Evolutionary conservation across 2,329 filamentous ascomycete species (phyloP).

Genomic region (Lizonia empirigonia): DNA sequence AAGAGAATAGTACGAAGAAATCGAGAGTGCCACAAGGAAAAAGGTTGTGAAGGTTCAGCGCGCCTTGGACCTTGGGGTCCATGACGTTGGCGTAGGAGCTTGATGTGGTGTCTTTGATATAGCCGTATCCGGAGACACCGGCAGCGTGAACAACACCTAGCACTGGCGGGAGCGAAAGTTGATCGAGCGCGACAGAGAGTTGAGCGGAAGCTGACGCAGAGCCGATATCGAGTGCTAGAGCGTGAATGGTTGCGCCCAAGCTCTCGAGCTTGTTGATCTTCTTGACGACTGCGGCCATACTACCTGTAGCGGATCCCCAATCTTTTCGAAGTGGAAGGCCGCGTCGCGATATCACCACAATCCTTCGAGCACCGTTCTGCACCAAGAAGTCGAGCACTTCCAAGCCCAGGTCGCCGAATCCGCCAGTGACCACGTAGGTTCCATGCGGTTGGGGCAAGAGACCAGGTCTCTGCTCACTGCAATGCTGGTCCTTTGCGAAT

Average conservation of each 20-base stretch:
- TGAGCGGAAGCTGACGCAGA: slow-evolving; percentile 22
- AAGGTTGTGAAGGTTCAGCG: slow-evolving; percentile 31
- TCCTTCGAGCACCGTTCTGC: slow-evolving; percentile 50
- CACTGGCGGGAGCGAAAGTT: slow-evolving; percentile 48
- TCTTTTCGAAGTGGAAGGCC: slow-evolving; percentile 42
- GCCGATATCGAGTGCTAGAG: slow-evolving; percentile 47
- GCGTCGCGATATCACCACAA: slow-evolving; percentile 51
- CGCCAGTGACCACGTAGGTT: slow-evolving; percentile 54
- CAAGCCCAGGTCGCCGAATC: slow-evolving; percentile 51
- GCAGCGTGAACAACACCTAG: slow-evolving; percentile 52
- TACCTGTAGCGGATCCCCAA: slow-evolving; percentile 30
- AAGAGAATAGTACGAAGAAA: slow-evolving; percentile 38
- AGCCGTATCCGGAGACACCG: slow-evolving; percentile 48
- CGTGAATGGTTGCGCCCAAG: slow-evolving; percentile 41
- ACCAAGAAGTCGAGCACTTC: slow-evolving; percentile 47
- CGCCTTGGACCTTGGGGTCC: slow-evolving; percentile 38
- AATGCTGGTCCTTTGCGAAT: slow-evolving; percentile 24
- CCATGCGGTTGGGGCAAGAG: slow-evolving; percentile 43
- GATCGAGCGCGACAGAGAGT: slow-evolving; percentile 35
- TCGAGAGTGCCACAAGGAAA: slow-evolving; percentile 37
- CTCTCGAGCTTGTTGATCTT: slow-evolving; percentile 27
- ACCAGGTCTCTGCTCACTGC: slow-evolving; percentile 7
- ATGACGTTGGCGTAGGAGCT: slow-evolving; percentile 43
- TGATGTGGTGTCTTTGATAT: slow-evolving; percentile 41
- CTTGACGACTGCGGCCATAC: slow-evolving; percentile 17